Conservation (phyloP, 1,284 basidiomycete species). For the Pascua guehoae region DNA sequence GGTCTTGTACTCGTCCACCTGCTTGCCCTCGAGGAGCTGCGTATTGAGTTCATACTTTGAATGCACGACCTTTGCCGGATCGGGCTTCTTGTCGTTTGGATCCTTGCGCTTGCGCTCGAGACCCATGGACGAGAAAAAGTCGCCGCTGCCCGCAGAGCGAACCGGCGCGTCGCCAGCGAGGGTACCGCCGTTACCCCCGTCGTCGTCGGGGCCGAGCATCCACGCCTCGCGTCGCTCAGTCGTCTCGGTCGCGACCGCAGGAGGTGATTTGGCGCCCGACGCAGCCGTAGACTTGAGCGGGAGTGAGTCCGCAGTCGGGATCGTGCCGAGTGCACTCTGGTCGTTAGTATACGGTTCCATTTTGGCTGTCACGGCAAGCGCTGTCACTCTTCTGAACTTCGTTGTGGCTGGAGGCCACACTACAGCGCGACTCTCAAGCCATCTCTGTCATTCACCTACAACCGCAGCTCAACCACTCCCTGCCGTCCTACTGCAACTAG, state of each 20-base stretch:
- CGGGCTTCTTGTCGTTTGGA: conserved; percentile 58
- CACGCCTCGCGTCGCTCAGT: conserved; percentile 68
- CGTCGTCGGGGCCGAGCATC: conserved; percentile 66
- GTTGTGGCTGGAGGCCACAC: too few relatives aligned
- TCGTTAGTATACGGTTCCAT: neutral
- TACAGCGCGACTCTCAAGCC: too few relatives aligned
- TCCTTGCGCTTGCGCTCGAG: conserved; percentile 68
- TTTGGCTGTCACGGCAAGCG: neutral
- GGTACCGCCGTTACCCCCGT: neutral
- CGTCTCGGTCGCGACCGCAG: conserved; percentile 9
- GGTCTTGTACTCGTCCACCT: conserved; percentile 58
- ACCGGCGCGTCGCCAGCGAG: neutral
- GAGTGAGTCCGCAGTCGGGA: conserved; percentile 74
- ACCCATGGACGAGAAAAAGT: conserved; percentile 82
- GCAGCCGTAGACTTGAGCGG: conserved; percentile 57
- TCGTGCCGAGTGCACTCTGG: conserved; percentile 38
- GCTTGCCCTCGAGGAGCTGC: conserved; percentile 63
- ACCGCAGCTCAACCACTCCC: too few relatives aligned
- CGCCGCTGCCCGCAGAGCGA: conserved; percentile 45
- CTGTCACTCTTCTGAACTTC: neutral
- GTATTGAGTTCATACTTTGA: conserved; percentile 72
- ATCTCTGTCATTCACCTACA: too few relatives aligned
- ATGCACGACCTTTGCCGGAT: conserved; percentile 64
- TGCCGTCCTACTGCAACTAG: too few relatives aligned
- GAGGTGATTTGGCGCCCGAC: conserved; percentile 5